These are phyloP conservation scores for Aspergillus neotritici DNA, from an alignment of 2,329 filamentous ascomycete species.

Conservation along the genomic window DNA sequence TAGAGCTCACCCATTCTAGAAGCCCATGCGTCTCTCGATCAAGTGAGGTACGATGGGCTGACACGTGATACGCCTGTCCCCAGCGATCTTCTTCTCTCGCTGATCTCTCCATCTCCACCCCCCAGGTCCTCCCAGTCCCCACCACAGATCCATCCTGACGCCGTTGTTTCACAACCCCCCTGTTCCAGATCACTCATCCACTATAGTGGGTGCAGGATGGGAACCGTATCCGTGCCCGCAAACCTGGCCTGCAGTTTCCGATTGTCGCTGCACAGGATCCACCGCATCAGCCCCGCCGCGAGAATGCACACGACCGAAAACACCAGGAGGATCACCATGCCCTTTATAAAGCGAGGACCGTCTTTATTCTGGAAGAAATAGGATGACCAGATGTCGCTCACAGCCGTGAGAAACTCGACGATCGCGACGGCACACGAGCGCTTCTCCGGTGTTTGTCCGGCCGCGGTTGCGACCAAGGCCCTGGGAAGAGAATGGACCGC, in stretches of 20 bases:
- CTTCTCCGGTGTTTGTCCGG: conserved; percentile 37
- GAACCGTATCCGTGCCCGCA: no score
- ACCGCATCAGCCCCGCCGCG: not conserved
- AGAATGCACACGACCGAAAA: not conserved
- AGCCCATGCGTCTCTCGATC: no score
- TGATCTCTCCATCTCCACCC: no score
- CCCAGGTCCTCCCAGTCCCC: no score
- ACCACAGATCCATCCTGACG: no score
- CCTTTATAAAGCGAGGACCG: conserved; percentile 24
- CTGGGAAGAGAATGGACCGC: conserved; percentile 33
- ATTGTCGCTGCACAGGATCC: not conserved
- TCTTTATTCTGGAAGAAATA: conserved; percentile 35
- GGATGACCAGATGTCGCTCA: conserved; percentile 39
- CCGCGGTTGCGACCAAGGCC: conserved; percentile 31
- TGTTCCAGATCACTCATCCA: no score
- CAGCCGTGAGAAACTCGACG: conserved; percentile 34
- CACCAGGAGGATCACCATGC: conserved; percentile 15
- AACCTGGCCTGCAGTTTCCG: not conserved
- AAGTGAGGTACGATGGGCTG: no score
- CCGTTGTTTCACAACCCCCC: no score
- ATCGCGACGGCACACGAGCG: conserved; percentile 32
- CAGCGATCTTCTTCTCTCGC: no score
- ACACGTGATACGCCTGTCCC: no score
- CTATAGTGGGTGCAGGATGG: no score
- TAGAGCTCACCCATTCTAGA: no score